These are phyloP conservation scores for Thraustochytrium striatum DNA, from an alignment of 352 stramenopile genomes.

Conservation along the genomic window DNA sequence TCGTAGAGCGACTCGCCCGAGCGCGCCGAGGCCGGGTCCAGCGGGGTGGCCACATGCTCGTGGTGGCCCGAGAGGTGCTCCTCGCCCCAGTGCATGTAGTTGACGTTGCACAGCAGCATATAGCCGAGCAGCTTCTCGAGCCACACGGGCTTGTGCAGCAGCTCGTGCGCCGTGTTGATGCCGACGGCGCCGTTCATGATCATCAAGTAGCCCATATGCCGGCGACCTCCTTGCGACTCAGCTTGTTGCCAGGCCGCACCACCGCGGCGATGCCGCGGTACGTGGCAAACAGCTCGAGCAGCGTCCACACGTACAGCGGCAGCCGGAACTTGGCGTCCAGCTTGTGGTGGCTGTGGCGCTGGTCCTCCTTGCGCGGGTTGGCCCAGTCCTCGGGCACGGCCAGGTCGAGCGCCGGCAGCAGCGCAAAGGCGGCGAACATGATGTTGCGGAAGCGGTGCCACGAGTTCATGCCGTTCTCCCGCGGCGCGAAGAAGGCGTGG, in stretches of 20 bases:
- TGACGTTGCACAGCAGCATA: constrained; percentile 45
- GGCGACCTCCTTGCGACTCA: background rate
- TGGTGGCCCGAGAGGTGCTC: constrained; percentile 50
- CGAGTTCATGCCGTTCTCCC: background rate
- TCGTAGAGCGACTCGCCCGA: constrained; percentile 44
- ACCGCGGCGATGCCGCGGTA: constrained; percentile 30
- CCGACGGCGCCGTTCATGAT: constrained; percentile 48
- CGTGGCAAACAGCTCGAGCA: constrained; percentile 28
- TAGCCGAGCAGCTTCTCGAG: constrained; percentile 48
- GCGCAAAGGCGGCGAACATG: constrained; percentile 26
- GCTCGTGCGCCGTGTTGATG: constrained; percentile 50
- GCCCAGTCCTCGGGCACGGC: constrained; percentile 41
- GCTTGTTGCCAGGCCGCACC: background rate
- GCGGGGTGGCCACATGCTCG: constrained; percentile 47
- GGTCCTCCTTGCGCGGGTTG: constrained; percentile 44
- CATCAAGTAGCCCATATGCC: constrained; percentile 16
- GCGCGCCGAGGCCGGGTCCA: constrained; percentile 50
- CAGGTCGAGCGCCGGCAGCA: constrained; percentile 29
- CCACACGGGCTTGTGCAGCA: constrained; percentile 37
- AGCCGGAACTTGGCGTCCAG: constrained; percentile 12
- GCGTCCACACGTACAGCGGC: constrained; percentile 45
- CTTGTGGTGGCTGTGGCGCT: constrained; percentile 1
- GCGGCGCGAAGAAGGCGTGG: background rate
- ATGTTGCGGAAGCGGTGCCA: constrained; percentile 31
- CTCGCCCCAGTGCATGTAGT: constrained; percentile 47